Percentiles rank a stretch among this genome's conserved stretches.
phyloP scores from a whole-genome alignment of 2,329 filamentous ascomycete genomes.

The Clarireedia sp. region DNA sequence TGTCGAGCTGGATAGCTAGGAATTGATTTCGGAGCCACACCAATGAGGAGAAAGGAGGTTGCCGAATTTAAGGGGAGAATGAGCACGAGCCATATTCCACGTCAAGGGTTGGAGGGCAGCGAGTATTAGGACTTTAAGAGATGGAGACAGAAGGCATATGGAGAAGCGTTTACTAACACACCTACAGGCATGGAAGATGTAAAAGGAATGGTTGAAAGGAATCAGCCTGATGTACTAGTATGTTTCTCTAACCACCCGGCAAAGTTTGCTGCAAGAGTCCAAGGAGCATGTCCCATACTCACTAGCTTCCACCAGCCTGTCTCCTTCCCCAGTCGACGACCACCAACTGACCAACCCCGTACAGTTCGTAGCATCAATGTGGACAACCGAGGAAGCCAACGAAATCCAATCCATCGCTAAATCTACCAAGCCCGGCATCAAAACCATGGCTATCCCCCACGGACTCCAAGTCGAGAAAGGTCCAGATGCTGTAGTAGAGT shows the following conservation, averaged over 20 bases:
- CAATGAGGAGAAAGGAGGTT: too few species aligned
- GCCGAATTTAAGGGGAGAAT: too few species aligned
- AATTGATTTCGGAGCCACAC: too few species aligned
- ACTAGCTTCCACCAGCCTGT: neutral
- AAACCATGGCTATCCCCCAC: slow-evolving; percentile 44
- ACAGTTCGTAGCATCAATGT: slow-evolving; percentile 54
- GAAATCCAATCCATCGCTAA: slow-evolving; percentile 39
- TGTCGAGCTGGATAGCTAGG: too few species aligned
- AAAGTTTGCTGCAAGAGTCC: too few species aligned
- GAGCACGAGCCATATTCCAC: too few species aligned
- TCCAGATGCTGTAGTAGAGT: slow-evolving; percentile 47
- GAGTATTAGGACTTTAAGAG: neutral
- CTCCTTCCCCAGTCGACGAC: neutral
- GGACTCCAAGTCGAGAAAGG: slow-evolving; percentile 46
- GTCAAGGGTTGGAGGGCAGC: neutral
- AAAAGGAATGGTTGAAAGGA: slow-evolving; percentile 41
- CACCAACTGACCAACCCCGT: neutral
- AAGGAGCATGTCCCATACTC: too few species aligned
- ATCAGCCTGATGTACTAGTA: slow-evolving; percentile 48
- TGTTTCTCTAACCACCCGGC: slow-evolving; percentile 11
- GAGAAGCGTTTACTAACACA: neutral
- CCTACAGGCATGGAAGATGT: slow-evolving; percentile 46
- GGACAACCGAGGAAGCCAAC: slow-evolving; percentile 39
- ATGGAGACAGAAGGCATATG: neutral
- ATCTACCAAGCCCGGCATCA: slow-evolving; percentile 38